These are phyloP conservation scores for Syzygium grande DNA, from an alignment of 345 rosid species.

Conservation along the genomic window DNA sequence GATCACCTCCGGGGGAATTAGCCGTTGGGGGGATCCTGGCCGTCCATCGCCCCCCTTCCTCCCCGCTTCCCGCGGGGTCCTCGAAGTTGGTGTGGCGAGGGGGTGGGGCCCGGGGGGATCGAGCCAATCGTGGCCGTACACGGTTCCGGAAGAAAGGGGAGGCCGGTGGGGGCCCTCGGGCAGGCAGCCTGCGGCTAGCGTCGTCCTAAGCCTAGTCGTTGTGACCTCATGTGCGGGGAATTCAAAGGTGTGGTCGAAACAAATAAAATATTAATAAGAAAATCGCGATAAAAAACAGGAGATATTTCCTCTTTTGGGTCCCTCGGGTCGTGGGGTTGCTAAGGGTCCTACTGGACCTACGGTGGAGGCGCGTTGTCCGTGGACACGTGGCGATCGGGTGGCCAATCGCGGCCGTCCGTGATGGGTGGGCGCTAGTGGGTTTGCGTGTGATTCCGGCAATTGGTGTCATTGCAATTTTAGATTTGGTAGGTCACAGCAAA, in stretches of 20 bases:
- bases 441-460: background rate
- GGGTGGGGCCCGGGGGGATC: background rate
- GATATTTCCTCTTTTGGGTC: background rate
- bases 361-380: background rate
- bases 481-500: background rate
- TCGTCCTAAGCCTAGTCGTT: background rate
- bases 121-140: background rate
- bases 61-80: background rate
- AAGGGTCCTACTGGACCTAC: background rate
- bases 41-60: background rate
- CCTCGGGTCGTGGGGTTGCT: background rate
- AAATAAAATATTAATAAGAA: background rate
- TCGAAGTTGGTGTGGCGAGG: background rate
- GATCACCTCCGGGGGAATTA: background rate
- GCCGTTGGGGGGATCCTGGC: background rate
- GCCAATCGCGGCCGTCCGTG: background rate
- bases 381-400: background rate
- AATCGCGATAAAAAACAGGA: background rate
- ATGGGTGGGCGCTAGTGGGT: background rate
- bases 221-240: background rate
- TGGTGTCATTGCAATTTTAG: background rate
- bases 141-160: background rate
- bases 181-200: background rate
- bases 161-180: background rate
- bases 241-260: background rate